Base-by-base conservation (phyloP, 345 rosid species). In the Citrus cavaleriei region DNA sequence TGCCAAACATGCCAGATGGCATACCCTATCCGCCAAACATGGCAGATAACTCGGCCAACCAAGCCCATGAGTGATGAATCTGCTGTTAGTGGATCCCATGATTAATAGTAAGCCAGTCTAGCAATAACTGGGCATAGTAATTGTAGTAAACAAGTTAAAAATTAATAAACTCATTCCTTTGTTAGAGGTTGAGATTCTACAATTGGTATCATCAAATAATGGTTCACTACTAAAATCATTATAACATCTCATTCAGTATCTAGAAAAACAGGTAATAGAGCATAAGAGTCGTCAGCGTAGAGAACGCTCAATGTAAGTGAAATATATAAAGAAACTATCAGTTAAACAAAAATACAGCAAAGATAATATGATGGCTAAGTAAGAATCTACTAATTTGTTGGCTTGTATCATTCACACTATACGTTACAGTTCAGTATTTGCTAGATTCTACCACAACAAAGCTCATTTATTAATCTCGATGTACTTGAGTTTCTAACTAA, bases 401-500 rank as follows among this genome's bases (percentile, higher is more conserved):
- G 51, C 55, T 74, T 74, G 58, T 61, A 27, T 61, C 68, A 74
- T 21, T 61, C 19, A 61, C 57, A 61, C 9, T 40, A 12, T 40
- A 7, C 21, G 59, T 42, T 74, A 62, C 77, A 74, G 10, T 74
- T 42, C 35, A 19, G 77, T 42, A 62, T 74, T 13, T 42, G 69
- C 59, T 42, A 42, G 69, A 74, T 74, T 37, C 69, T 62, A 61
- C 38, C 7, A 65, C 78, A 68, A 73, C 28, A 27, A 75, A 49
- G 65, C 65, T 35, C 32, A 28, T 54, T 19, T 42, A 27, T 28
- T 42, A 69, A 24, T 49, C 54, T 37, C 70, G 59, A 10, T 35
- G 60, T 66, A 79, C 62, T 69, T 40, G 51, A 55, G 76, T 78
- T 82, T 60, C 80, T 62, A 76, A 71, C 72, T 77, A 61, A 61